Base-by-base conservation (phyloP, 2,329 filamentous ascomycete species). In the Rugonectria rugulosa region DNA sequence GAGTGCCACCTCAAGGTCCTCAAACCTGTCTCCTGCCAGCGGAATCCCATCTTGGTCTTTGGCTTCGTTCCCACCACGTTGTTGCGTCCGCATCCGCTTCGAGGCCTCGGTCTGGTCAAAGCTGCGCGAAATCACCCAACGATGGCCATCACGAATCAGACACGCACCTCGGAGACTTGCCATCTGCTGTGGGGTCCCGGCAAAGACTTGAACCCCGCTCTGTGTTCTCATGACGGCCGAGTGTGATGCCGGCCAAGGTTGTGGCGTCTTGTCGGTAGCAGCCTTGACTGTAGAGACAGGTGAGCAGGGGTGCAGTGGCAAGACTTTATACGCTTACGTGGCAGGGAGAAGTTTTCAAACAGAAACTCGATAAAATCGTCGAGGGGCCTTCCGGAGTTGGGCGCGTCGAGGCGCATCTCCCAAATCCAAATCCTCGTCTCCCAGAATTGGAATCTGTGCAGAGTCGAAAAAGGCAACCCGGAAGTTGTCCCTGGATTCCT, bases 261-360 rank as follows among this genome's bases (percentile, higher is more conserved):
- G 48, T 19, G 54, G 54, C 15, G 54, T 57, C 38, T 53, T 57
- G 42, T 21, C 51, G n/a, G 47, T 56, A 5, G 48, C 51, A 31
- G 53, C 47, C 37, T 56, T 56, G 15, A 56, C 53, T 56, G 27
- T 15, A n/a, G n/a, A n/a, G n/a, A n/a, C n/a, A n/a, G n/a, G n/a
- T n/a, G n/a, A n/a, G n/a, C n/a, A n/a, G n/a, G n/a, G n/a, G n/a
- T n/a, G n/a, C n/a, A n/a, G n/a, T n/a, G n/a, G n/a, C n/a, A 9
- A 20, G n/a, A n/a, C n/a, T n/a, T n/a, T 17, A 24, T 7, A n/a
- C 21, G 2, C 17, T 14, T 44, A 55, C 52, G 34, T 5, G 46
- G 46, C 1, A 56, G 20, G 40, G 50, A 56, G 40, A 56, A 56
- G 26, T 56, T 56, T 6, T 56, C 40, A 12, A 56, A 2, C 5